phyloP scores from a whole-genome alignment of 2,329 filamentous ascomycete genomes.

The Tolypocladium ovalisporum region DNA sequence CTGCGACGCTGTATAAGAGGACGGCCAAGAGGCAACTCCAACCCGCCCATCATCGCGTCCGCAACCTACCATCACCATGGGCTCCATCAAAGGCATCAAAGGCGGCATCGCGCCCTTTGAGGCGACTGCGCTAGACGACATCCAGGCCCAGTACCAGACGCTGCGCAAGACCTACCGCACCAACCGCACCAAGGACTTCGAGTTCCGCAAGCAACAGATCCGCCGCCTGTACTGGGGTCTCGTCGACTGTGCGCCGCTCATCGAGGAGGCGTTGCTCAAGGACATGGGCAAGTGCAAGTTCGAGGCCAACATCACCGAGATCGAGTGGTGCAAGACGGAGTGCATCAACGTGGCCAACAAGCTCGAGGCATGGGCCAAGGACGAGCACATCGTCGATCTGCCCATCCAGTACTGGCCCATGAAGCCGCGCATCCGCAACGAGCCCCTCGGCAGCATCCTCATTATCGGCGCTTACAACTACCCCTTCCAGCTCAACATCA shows the following conservation, averaged over 20 bases:
- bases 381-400: constrained; percentile 65
- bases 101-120: constrained; percentile 37
- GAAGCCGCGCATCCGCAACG: constrained; percentile 69
- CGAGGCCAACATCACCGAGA: constrained; percentile 65
- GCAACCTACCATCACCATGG: constrained; percentile 19
- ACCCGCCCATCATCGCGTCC: neutral
- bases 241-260: constrained; percentile 62
- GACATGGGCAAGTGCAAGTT: constrained; percentile 71
- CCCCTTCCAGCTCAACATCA: constrained; percentile 69
- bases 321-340: constrained; percentile 70
- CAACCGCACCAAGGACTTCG: constrained; percentile 70
- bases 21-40: neutral
- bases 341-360: constrained; percentile 69
- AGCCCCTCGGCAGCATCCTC: constrained; percentile 73
- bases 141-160: constrained; percentile 48
- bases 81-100: constrained; percentile 21
- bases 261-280: constrained; percentile 62
- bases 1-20: neutral
- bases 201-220: constrained; percentile 76
- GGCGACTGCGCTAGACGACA: constrained; percentile 54
- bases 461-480: constrained; percentile 95
- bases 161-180: constrained; percentile 62
- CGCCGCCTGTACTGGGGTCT: constrained; percentile 92
- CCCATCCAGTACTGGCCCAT: constrained; percentile 56
- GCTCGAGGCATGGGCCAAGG: constrained; percentile 70